Conservation (phyloP, 805 yeast genomes). For the Metschnikowia vanudenii region DNA sequence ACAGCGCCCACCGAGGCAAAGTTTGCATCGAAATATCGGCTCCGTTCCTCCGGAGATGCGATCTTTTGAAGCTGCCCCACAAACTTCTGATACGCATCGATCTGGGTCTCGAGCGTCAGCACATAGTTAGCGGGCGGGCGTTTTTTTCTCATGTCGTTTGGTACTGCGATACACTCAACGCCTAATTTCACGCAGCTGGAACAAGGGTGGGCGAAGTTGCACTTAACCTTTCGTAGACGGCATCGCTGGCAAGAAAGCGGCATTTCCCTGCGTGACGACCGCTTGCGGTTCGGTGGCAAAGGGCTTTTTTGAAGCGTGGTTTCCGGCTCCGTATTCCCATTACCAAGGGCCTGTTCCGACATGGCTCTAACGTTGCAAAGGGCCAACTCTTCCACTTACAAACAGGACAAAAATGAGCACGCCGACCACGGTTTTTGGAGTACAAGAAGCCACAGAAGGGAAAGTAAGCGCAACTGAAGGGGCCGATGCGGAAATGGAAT, state of each 20-base stretch:
- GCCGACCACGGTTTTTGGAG: no score
- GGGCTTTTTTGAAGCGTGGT: not conserved
- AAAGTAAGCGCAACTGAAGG: no score
- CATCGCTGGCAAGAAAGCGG: slow-evolving; percentile 39
- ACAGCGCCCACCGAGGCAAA: slow-evolving; percentile 26
- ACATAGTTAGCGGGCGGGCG: slow-evolving; percentile 52
- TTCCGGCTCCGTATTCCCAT: not conserved
- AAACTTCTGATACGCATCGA: slow-evolving; percentile 25
- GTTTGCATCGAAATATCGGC: slow-evolving; percentile 22
- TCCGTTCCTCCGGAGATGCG: slow-evolving; percentile 21
- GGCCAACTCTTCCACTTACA: no score
- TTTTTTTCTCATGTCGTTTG: slow-evolving; percentile 50
- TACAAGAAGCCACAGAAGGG: no score
- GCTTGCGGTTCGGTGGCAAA: not conserved
- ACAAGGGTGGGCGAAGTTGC: slow-evolving; percentile 51
- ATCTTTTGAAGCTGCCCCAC: slow-evolving; percentile 26
- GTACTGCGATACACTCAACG: slow-evolving; percentile 46
- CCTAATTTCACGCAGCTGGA: slow-evolving; percentile 43
- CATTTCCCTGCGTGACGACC: slow-evolving; percentile 11
- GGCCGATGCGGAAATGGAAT: not conserved
- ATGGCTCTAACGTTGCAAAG: not conserved
- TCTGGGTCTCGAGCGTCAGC: slow-evolving; percentile 39
- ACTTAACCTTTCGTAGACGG: slow-evolving; percentile 45
- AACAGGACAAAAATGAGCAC: no score
- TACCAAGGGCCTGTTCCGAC: not conserved